Conservation (phyloP, 1,139 yeast species). For the Pichiaceae sp. region DNA sequence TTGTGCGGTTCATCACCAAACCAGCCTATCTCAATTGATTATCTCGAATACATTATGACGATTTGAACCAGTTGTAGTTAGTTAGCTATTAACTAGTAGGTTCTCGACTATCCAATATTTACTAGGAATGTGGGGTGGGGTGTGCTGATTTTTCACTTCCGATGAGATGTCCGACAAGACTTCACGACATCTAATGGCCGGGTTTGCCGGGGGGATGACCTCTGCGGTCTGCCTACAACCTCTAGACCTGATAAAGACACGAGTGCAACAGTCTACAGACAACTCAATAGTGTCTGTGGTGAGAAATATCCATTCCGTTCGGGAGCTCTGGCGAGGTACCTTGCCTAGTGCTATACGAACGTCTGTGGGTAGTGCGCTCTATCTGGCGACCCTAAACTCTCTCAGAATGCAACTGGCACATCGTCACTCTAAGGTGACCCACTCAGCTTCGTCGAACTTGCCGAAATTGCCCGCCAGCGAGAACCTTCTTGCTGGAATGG, state of each 20-base stretch:
- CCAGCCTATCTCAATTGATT: no score
- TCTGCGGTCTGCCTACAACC: constrained; percentile 85
- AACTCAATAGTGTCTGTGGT: constrained; percentile 36
- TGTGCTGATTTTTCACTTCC: no score
- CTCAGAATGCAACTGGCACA: constrained; percentile 46
- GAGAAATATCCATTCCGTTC: constrained; percentile 35
- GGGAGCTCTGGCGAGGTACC: constrained; percentile 86
- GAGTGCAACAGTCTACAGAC: constrained; percentile 66
- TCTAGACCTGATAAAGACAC: constrained; percentile 77
- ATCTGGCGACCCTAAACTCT: constrained; percentile 62
- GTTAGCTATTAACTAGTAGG: no score
- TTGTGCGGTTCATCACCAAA: no score
- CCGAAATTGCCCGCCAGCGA: constrained; percentile 68
- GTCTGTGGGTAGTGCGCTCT: constrained; percentile 84
- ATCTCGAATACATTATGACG: no score
- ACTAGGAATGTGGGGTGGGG: no score
- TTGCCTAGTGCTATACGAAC: constrained; percentile 85
- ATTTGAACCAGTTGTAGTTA: no score
- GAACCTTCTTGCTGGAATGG: constrained; percentile 69
- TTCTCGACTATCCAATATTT: no score
- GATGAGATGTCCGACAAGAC: constrained; percentile 11
- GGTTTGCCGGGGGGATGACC: constrained; percentile 79
- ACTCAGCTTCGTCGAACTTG: constrained; percentile 29
- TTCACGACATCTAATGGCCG: constrained; percentile 59
- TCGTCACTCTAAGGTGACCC: background rate